Evolutionary conservation across 164 flowering plant species (phyloP).

Genomic region (Stephania yunnanensis): DNA sequence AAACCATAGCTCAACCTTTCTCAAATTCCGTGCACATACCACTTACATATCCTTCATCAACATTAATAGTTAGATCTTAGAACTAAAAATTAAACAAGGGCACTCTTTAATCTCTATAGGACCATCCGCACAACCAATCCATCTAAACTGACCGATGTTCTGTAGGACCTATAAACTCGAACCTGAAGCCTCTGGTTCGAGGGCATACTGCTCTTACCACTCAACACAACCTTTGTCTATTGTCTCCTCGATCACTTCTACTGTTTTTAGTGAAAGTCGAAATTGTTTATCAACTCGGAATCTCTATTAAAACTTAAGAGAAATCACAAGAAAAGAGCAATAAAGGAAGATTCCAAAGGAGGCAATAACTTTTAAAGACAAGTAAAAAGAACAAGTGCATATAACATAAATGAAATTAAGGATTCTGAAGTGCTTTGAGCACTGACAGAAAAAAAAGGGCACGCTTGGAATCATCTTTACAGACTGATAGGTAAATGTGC

Average conservation of each 20-base stretch:
- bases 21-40: conserved; percentile 51
- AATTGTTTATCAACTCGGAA: no score
- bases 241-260: no score
- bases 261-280: no score
- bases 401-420: no score
- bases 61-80: background rate
- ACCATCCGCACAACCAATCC: no score
- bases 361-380: background rate
- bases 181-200: no score
- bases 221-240: no score
- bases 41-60: background rate
- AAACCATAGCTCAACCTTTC: conserved; percentile 24
- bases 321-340: background rate
- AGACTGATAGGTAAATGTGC: background rate
- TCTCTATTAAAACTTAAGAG: background rate
- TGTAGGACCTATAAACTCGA: no score
- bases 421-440: background rate
- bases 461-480: background rate
- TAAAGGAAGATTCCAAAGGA: background rate
- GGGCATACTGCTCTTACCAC: no score
- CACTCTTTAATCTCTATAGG: no score
- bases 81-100: no score
- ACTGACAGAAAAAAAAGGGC: background rate
- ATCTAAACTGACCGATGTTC: no score
- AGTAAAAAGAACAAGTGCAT: background rate